Conservation (phyloP, 805 yeast genomes). For the Candida tammaniensis region DNA sequence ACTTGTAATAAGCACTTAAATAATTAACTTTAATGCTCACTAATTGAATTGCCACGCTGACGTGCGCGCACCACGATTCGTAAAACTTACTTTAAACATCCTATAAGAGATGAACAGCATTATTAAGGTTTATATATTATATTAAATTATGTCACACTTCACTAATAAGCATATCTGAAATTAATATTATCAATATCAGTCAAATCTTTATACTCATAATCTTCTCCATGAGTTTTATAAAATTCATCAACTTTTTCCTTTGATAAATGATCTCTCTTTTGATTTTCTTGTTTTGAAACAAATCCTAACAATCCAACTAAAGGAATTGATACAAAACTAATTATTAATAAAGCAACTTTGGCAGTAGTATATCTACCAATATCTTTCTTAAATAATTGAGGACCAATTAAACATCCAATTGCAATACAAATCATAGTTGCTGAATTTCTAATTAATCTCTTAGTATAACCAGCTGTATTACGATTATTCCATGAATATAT, state of each 20-base stretch:
- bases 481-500: conserved; percentile 61
- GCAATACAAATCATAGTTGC: conserved; percentile 63
- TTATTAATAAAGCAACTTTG: conserved; percentile 51
- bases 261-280: conserved; percentile 39
- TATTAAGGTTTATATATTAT: too few relatives aligned
- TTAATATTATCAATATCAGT: conserved; percentile 58
- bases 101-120: not conserved
- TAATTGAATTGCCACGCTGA: not conserved
- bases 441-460: conserved; percentile 60
- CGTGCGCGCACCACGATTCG: conserved; percentile 1
- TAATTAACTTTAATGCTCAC: too few relatives aligned
- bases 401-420: conserved; percentile 64
- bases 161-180: conserved; percentile 52
- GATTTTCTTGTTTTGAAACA: conserved; percentile 49
- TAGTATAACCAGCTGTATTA: conserved; percentile 74
- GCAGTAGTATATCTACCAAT: conserved; percentile 60
- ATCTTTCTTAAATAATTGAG: conserved; percentile 58
- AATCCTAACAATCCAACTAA: conserved; percentile 41
- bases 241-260: conserved; percentile 15
- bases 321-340: conserved; percentile 47
- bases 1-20: too few relatives aligned
- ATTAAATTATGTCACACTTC: too few relatives aligned
- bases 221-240: conserved; percentile 19
- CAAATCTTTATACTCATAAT: conserved; percentile 51
- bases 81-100: not conserved